A percentile compares a stretch with the other conserved stretches of the same genome.
Conservation (phyloP, 1,284 basidiomycete species). For the Pseudozyma hubeiensis region DNA sequence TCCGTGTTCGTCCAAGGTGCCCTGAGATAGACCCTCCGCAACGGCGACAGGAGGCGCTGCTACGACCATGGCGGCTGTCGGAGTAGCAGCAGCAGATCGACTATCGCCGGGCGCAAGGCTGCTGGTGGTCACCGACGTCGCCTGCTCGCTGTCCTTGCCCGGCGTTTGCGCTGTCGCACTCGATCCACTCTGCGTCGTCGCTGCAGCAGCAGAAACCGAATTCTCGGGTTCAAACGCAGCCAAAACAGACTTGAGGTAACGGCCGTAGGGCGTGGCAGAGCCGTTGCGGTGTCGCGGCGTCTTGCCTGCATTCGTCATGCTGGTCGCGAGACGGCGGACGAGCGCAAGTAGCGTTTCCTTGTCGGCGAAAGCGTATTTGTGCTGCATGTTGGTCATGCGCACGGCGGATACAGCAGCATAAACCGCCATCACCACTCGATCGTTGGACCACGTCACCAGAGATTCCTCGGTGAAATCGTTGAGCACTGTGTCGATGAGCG, state of each 20-base stretch:
- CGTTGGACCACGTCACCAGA: constrained; percentile 55
- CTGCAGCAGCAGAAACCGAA: neutral
- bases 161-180: constrained; percentile 26
- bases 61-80: constrained; percentile 7
- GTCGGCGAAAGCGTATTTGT: constrained; percentile 52
- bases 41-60: constrained; percentile 3
- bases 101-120: constrained; percentile 47
- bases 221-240: constrained; percentile 44
- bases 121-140: constrained; percentile 39
- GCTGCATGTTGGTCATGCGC: constrained; percentile 54
- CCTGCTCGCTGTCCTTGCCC: constrained; percentile 45
- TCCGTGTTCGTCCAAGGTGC: neutral
- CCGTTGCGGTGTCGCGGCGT: constrained; percentile 60
- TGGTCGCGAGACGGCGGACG: constrained; percentile 40
- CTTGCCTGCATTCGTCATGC: constrained; percentile 56
- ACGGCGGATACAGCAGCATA: constrained; percentile 59
- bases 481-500: constrained; percentile 55
- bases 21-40: neutral
- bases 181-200: neutral
- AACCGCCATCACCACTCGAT: constrained; percentile 57
- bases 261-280: constrained; percentile 56
- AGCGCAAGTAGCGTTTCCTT: constrained; percentile 47
- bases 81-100: constrained; percentile 36
- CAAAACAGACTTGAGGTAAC: constrained; percentile 54
- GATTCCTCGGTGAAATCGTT: constrained; percentile 50